These are phyloP conservation scores for Trametes cinnabarina DNA, from an alignment of 768 basidiomycete genomes.

Conservation along the genomic window DNA sequence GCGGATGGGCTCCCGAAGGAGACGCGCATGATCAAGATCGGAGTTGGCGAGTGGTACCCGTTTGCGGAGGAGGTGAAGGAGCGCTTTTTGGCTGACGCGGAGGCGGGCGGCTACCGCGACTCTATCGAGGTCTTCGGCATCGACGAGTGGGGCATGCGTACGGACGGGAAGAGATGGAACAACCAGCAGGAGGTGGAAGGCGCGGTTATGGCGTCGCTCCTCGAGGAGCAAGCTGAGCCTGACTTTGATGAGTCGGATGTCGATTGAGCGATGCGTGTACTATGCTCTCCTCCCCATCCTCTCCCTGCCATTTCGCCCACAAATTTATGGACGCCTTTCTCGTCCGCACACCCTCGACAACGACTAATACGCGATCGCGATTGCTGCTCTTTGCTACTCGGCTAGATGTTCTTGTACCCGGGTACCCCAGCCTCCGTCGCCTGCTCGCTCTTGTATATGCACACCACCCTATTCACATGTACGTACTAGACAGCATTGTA, in stretches of 20 bases:
- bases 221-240: background rate
- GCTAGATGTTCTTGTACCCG: background rate
- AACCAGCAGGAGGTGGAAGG: background rate
- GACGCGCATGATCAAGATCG: constrained; percentile 34
- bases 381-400: background rate
- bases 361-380: background rate
- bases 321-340: background rate
- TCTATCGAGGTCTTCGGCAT: constrained; percentile 29
- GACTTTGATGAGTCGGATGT: background rate
- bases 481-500: background rate
- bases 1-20: constrained; percentile 31
- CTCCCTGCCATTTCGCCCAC: background rate
- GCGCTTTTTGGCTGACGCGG: constrained; percentile 14
- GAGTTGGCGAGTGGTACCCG: constrained; percentile 35
- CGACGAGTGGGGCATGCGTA: constrained; percentile 26
- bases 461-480: background rate
- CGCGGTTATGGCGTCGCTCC: background rate
- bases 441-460: background rate
- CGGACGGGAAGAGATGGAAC: constrained; percentile 23
- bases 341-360: background rate
- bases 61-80: constrained; percentile 26
- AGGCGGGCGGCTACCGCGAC: constrained; percentile 21
- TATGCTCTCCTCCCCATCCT: background rate
- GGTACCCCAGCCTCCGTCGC: background rate
- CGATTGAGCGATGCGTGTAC: background rate